These are phyloP conservation scores for Scedosporium apiospermum DNA, from an alignment of 2,329 filamentous ascomycete species.

Conservation along the genomic window DNA sequence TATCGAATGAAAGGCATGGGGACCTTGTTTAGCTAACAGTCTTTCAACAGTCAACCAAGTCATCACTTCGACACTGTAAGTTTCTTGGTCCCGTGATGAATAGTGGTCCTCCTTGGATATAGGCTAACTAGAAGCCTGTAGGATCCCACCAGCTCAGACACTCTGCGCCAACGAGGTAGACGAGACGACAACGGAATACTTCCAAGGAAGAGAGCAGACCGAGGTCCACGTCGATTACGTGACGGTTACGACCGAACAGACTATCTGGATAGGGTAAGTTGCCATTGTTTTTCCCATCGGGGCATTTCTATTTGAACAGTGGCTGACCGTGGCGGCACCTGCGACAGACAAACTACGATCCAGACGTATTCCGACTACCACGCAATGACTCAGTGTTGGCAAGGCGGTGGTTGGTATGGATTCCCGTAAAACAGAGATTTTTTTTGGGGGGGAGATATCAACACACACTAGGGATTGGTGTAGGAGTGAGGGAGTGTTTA, in stretches of 20 bases:
- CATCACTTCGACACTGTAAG: constrained; percentile 4
- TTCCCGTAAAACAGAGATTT: background rate
- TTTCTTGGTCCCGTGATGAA: background rate
- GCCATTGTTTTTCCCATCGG: background rate
- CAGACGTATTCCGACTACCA: constrained; percentile 4
- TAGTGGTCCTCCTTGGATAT: too few relatives aligned
- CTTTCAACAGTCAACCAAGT: background rate
- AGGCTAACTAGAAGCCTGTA: background rate
- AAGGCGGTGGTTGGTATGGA: constrained; percentile 5
- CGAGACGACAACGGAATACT: background rate
- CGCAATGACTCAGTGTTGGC: constrained; percentile 7
- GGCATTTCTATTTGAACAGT: background rate
- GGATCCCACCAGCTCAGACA: constrained; percentile 2
- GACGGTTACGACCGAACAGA: background rate
- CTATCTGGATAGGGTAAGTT: constrained; percentile 6
- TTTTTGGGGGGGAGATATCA: too few relatives aligned
- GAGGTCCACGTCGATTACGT: background rate
- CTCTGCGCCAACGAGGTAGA: constrained; percentile 3
- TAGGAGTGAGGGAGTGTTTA: too few relatives aligned
- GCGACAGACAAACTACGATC: background rate
- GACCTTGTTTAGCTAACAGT: background rate
- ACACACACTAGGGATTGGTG: too few relatives aligned
- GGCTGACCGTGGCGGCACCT: background rate
- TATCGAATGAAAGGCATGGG: background rate
- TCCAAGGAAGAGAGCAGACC: constrained; percentile 3